Conservation (phyloP, 352 stramenopile genomes). For the Phytopythium boreale region DNA sequence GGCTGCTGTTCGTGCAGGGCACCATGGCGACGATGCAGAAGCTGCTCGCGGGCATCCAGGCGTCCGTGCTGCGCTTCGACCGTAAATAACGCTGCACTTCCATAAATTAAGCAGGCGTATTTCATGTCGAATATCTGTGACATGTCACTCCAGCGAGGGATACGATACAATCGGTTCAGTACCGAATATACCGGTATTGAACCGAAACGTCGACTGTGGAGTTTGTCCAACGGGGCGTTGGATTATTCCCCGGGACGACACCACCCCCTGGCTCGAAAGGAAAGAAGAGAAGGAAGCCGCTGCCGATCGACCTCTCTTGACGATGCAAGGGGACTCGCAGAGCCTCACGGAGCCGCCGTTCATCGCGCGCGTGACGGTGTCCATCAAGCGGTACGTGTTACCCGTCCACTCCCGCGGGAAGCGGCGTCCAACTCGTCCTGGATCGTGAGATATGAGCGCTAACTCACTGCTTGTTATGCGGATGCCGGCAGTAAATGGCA, state of each 20-base stretch:
- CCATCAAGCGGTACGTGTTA: conserved; percentile 63
- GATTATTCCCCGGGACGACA: too few species aligned
- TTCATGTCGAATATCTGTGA: too few species aligned
- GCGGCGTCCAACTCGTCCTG: neutral
- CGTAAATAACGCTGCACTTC: conserved; percentile 11
- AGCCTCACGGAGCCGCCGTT: conserved; percentile 77
- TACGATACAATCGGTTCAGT: too few species aligned
- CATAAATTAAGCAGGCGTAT: neutral
- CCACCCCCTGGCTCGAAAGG: neutral
- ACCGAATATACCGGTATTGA: too few species aligned
- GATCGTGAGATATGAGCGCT: neutral
- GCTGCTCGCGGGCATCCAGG: conserved; percentile 37
- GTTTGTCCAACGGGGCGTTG: too few species aligned
- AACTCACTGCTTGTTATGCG: neutral
- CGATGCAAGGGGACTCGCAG: conserved; percentile 53
- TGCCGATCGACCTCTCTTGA: neutral
- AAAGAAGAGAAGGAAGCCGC: neutral
- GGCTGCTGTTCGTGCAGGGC: conserved; percentile 37
- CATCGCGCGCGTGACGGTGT: conserved; percentile 69
- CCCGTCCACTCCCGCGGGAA: neutral
- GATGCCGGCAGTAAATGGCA: conserved; percentile 90
- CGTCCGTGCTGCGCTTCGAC: conserved; percentile 36
- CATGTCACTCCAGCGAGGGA: too few species aligned
- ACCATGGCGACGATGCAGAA: conserved; percentile 46
- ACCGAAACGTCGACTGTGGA: too few species aligned